phyloP scores from a whole-genome alignment of 805 yeast species.

The Wickerhamiella occidentalis region DNA sequence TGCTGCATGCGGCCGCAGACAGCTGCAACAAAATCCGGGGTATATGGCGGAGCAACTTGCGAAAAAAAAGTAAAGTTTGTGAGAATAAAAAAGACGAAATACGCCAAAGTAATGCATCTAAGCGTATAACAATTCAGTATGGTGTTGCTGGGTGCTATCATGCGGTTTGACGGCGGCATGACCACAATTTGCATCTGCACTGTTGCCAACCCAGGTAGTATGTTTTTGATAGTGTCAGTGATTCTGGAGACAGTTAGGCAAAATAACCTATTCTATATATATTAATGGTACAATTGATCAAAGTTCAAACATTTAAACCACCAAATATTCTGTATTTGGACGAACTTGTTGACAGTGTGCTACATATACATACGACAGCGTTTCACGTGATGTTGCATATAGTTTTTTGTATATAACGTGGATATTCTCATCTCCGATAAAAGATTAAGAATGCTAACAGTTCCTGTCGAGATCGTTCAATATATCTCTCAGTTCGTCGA shows the following conservation, averaged over 20 bases:
- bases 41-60: neutral
- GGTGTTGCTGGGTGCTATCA: neutral
- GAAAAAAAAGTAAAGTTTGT: neutral
- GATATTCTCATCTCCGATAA: neutral
- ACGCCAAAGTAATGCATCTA: neutral
- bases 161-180: neutral
- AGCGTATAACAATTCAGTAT: neutral
- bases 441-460: neutral
- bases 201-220: neutral
- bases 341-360: neutral
- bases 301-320: neutral
- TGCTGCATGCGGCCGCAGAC: neutral
- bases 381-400: neutral
- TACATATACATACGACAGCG: neutral
- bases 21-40: constrained; percentile 2
- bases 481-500: neutral
- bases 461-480: neutral
- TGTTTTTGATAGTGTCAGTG: neutral
- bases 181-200: neutral
- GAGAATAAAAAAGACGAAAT: neutral
- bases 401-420: neutral
- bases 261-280: neutral
- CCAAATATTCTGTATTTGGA: neutral
- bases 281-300: neutral
- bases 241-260: neutral